Base-by-base conservation (phyloP, 352 stramenopile genomes). In the Phytopythium sindhum region DNA sequence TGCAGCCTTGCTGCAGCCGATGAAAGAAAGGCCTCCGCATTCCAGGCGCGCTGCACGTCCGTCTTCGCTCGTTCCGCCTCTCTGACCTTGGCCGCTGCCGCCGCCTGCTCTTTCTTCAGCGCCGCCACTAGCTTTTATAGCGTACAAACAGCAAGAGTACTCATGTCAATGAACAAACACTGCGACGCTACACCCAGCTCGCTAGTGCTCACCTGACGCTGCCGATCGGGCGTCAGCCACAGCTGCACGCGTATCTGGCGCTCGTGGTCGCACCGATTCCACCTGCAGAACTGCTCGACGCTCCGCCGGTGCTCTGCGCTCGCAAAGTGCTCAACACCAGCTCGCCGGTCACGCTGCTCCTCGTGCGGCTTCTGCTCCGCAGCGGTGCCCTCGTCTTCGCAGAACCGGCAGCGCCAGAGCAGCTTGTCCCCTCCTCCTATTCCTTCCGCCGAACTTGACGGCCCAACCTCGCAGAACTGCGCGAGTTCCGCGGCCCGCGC, bases 241-340 rank as follows among this genome's bases (percentile, higher is more conserved):
- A 93, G 66, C 55, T 79, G 63, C 3, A 60, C 31, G 15, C 84
- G 72, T n/a, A 58, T 37, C 35, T 74, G 35, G 21, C 73, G 77
- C 47, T 74, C 63, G 6, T 70, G 66, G 61, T 90, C 84, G 60
- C 81, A 88, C n/a, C 74, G 75, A 54, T 91, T 60, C 8, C 72
- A 60, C 41, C 66, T 66, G 48, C 84, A 93, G 57, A 93, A 93
- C 1, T 56, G 29, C 14, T 84, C 60, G 28, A 93, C 66, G 4
- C 65, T 50, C 41, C 68, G 67, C 6, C 61, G 67, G 41, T 93
- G 84, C 2, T 28, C 24, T 10, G 69, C 47, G 10, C 71, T 68
- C 10, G 61, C 69, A 47, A 75, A 78, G 64, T 93, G 84, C 28
- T 80, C 29, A 23, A 81, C 35, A 24, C 70, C 81, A 5, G 42